Percentiles rank a stretch among this genome's conserved stretches.
Evolutionary conservation across 768 basidiomycete species (phyloP).

Genomic region (Mycena albidolilacea): DNA sequence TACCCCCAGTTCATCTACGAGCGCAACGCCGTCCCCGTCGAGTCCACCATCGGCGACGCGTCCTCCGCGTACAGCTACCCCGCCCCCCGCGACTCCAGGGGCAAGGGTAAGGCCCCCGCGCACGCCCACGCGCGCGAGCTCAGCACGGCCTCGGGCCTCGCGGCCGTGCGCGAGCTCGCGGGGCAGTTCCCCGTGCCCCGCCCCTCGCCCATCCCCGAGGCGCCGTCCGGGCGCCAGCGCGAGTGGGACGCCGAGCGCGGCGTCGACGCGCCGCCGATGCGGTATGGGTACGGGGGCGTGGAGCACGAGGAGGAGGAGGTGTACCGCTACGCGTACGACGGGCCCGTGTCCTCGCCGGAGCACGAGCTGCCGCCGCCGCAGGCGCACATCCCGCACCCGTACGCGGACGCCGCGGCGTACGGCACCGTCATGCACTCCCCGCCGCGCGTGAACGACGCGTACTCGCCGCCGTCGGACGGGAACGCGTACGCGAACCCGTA

Average conservation of each 20-base stretch:
- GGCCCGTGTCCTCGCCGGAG: conserved; percentile 26
- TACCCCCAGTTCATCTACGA: conserved; percentile 36
- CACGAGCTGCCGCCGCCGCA: neutral
- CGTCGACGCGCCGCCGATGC: neutral
- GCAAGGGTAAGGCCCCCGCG: conserved; percentile 1
- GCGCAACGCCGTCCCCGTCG: neutral
- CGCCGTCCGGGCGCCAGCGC: neutral
- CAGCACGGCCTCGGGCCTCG: conserved; percentile 51
- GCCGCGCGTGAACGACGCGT: neutral
- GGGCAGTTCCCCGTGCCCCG: conserved; percentile 62
- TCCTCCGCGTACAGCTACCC: neutral
- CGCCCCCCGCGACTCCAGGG: neutral
- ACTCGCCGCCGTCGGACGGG: neutral
- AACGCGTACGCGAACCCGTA: neutral
- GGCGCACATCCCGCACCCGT: conserved; percentile 9
- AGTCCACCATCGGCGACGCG: neutral
- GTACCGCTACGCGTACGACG: conserved; percentile 37
- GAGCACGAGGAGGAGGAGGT: conserved; percentile 29
- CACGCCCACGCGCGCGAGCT: conserved; percentile 12
- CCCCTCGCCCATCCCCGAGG: conserved; percentile 8
- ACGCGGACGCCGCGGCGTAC: conserved; percentile 24
- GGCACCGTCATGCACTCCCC: neutral
- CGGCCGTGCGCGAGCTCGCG: conserved; percentile 66
- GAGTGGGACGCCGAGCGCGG: conserved; percentile 5
- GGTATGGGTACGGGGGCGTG: too few species aligned